Evolutionary conservation across 2,329 filamentous ascomycete species (phyloP), one percentile per base, ranked within the genome.

Genomic region (Exophiala dermatitidis): DNA sequence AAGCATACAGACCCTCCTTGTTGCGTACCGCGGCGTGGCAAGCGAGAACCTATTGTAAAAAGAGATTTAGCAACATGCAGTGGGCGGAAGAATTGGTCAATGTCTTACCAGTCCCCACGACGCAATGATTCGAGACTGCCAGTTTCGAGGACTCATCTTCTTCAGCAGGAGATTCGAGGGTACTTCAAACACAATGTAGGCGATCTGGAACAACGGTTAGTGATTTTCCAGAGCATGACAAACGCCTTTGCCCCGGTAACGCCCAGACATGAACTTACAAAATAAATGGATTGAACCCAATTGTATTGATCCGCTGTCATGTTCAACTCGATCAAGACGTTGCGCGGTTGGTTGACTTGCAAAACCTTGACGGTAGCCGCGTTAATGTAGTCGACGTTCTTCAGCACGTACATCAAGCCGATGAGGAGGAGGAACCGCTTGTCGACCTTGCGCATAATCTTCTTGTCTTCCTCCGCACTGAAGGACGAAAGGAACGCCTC

Each of bases 361-460:
- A 75, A 61, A 8, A 74, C 71, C 52, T 72, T 72, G 50, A 74
- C 69, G 10, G 63, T 68, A 0, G 71, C 67, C 1, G 69, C 70
- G 60, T 74, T 74, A 29, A 61, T 67, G 51, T 68, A 68, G 49
- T 74, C 71, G 50, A 73, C 67, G 54, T 69, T 67, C 47, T 75
- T 74, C 47, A 74, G 67, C 84, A 88, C 88, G 45, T 85, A 70
- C 34, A 78, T 70, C 4, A 83, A 78, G 45, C 85, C 85, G 31
- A 82, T 65, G 8, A 88, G 73, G 31, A 89, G 74, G 3, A 84
- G 80, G 1, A 74, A 74, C 41, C 85, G 86, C 58, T 86, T 85
- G 48, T 88, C 88, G 3, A 75, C 70, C 55, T 74, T 74, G 46
- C 64, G 60, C 64, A 71, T 69, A 54, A 74, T 70, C 0, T 58